Base-by-base conservation (phyloP, 306 rosid genomes). In the Rosa persica region DNA sequence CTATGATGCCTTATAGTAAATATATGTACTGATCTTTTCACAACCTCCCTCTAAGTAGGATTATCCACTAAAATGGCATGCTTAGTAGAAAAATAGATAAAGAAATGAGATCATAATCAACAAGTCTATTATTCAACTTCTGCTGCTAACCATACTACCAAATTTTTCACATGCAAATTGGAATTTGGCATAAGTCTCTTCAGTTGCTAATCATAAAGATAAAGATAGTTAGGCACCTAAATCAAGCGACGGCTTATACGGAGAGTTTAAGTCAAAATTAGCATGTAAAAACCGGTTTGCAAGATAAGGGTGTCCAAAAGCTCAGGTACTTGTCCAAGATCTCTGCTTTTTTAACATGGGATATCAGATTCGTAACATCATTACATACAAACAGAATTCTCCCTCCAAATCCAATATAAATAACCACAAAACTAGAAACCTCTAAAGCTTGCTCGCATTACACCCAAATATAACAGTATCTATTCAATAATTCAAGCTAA, bases 391-490 rank as follows among this genome's bases (percentile, higher is more conserved):
- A 19, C 12, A 66, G 70, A 68, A 9, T 68, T 5, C 10, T 8
- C 72, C 27, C 49, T 20, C 49, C 25, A 39, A 3, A 66, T 19
- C 48, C 15, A 67, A 39, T 19, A 8, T 20, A 67, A 67, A 74
- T 55, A 74, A 3, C 49, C 9, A 72, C n/a, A 3, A 70, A 12
- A 11, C 39, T 46, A 22, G 8, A 48, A 47, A 23, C 6, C n/a
- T 13, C 23, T 22, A 42, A 42, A 67, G 36, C 36, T 30, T 30
- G 36, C 3, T 30, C 36, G 2, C 36, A 30, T 19, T 52, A 52
- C 58, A n/a, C 34, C 52, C 20, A 42, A 43, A 43, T 67, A 66
- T 16, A 43, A 58, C 52, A 74, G 70, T 64, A 64, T 38, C n/a
- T 66, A 38, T 17, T 15, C 42, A 39, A 38, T 39, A 7, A 66